Base-by-base conservation (phyloP, 352 stramenopile genomes). In the Globisporangium solare region DNA sequence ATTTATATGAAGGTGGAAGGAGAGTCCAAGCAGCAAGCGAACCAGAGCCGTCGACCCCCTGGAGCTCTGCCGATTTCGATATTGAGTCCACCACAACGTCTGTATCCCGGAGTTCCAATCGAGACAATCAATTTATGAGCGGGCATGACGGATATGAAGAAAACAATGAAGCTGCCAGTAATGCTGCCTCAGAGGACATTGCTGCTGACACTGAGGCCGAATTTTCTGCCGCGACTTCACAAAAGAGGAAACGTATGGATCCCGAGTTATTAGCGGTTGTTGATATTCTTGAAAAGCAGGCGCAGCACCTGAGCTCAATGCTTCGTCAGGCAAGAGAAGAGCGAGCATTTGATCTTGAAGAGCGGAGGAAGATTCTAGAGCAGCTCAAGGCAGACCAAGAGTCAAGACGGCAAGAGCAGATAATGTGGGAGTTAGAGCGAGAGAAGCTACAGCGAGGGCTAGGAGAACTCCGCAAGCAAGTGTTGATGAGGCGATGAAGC, bases 331-430 rank as follows among this genome's bases (percentile, higher is more conserved):
- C 35, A 31, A 55, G 43, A 47, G 20, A 46, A 22, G 50, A 55
- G 32, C 35, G 50, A 14, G 18, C 24, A 32, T 22, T 45, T 32
- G 50, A 47, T 2, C 50, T 21, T 6, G 35, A 37, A 42, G 50
- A 55, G 37, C 35, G 50, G 12, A 31, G 20, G 21, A 21, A n/a
- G 8, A 15, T 55, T 8, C 18, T 21, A 18, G 20, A 45, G 50
- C 50, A 55, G 50, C 35, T 55, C 17, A 55, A 22, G 35, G 13
- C 32, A 22, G 50, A 55, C 3, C 50, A 47, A 45, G 50, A 47
- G 18, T 39, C 12, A 10, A 55, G 32, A 11, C 27, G 35, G 18
- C 31, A 40, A 55, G 50, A 55, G 37, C 50, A 14, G 13, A 13
- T 20, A 12, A 18, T 35, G 20, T 55, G 50, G 50, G 10, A 40